Base-by-base conservation (phyloP, 192 early-diverging fungal species). In the Lobosporangium transversale region DNA sequence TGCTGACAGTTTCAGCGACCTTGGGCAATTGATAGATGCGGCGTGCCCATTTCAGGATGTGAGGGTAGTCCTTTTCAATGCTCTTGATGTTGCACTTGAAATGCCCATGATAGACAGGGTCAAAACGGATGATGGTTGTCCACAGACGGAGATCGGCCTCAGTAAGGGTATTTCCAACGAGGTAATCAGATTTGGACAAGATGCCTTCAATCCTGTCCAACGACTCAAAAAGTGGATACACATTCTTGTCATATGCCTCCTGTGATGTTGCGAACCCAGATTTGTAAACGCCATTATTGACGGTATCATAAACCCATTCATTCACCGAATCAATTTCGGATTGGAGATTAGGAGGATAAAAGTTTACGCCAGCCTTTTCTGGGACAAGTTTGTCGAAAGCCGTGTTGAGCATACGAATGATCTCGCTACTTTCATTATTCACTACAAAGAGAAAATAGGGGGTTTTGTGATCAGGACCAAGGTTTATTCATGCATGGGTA, bases 271-370 rank as follows among this genome's bases (percentile, higher is more conserved):
- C 97, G 75, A 98, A 97, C 0, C 97, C 97, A 44, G 86, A 78
- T 71, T 96, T 95, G 85, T 97, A 97, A 6, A 97, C 96, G 24
- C 97, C 97, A 67, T 98, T 98, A 81, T 99, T 99, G 67, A 99
- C 88, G 0, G 87, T 87, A 70, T 97, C 90, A 71, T 99, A 99
- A 54, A 99, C 79, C 95, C 95, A 97, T 48, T 83, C 85, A 80
- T 99, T 99, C 30, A 91, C 60, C 12, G 81, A 86, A 66, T 99
- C 97, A 67, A 99, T 98, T 57, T 93, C 83, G 12, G 55, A 35
- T 23, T 81, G 83, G 59, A 96, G 85, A 31, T 87, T 58, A 45
- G 90, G 86, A 0, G 97, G 97, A 73, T 99, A 99, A 55, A 86
- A 95, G 33, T 86, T 88, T 35, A 92, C 55, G 9, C 81, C 88